phyloP scores from a whole-genome alignment of 83 land plant genomes.

The Picea abies region DNA sequence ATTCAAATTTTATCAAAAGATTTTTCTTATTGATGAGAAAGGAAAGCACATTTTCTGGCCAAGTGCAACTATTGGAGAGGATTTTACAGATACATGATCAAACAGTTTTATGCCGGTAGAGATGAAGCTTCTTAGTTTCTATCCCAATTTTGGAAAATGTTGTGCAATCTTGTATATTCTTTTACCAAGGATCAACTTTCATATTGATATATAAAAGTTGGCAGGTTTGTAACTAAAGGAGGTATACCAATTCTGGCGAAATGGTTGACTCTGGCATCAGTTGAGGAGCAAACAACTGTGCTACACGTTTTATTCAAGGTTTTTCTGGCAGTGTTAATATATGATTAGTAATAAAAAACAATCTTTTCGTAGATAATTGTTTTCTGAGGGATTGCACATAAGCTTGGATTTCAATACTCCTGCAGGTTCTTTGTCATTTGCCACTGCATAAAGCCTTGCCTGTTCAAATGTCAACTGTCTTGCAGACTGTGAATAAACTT shows the following conservation, averaged over 20 bases:
- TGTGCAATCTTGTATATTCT: not conserved
- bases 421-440: slow-evolving; percentile 69
- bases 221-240: slow-evolving; percentile 79
- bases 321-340: not conserved
- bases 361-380: not conserved
- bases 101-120: slow-evolving; percentile 70
- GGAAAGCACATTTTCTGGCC: slow-evolving; percentile 80
- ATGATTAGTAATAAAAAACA: not conserved
- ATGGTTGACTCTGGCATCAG: slow-evolving; percentile 81
- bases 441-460: slow-evolving; percentile 74
- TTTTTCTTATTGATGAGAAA: slow-evolving; percentile 68
- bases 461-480: slow-evolving; percentile 67
- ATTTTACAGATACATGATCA: slow-evolving; percentile 65
- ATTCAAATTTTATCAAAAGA: slow-evolving; percentile 51
- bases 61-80: slow-evolving; percentile 78
- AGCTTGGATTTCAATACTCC: slow-evolving; percentile 11
- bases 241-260: slow-evolving; percentile 72
- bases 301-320: slow-evolving; percentile 71
- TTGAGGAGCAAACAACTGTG: slow-evolving; percentile 87
- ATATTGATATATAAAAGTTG: slow-evolving; percentile 1
- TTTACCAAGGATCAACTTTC: not conserved
- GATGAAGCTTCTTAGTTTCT: not conserved
- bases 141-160: not conserved
- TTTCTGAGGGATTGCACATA: slow-evolving; percentile 3
- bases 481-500: slow-evolving; percentile 71